Evolutionary conservation across 1,139 yeast genomes (phyloP), one percentile per base, ranked within the genome.

Genomic region (Saccharomyces hybrid): DNA sequence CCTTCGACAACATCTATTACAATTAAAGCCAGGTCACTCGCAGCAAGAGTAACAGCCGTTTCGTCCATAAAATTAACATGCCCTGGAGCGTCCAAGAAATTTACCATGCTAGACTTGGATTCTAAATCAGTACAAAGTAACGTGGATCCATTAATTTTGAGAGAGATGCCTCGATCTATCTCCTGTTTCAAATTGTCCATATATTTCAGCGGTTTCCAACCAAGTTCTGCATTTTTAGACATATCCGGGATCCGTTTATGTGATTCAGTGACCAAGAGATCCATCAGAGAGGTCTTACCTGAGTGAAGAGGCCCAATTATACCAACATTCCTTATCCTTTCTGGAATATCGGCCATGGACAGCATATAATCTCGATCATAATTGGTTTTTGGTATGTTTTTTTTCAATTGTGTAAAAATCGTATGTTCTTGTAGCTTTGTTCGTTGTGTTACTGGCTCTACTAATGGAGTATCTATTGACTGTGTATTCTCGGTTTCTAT

Each of bases 1-100:
- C 98, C 98, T 66, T 91, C 97, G 0, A 89, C 84, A 1, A 79
- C 85, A 69, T 95, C 99, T n/a, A 93, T 74, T 0, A 89, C 86
- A 1, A 91, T 69, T 0, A 85, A 73, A 0, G 80, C 81, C 2
- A 86, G 83, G 60, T 93, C 98, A 0, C 79, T 79, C 1, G 83
- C 75, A 31, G 81, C 70, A 23, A 84, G 68, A 0, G 86, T 79
- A 0, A 82, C 77, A 0, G 81, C 76, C 2, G 82, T 73, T 63
- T 93, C 98, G 64, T 88, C 97, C 32, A 77, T 71, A 65, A 93
- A 93, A 63, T 89, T 85, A 1, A 81, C 79, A 70, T 93, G 98
- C 0, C 99, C 99, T 0, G 99, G 99, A 0, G 96, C 77, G 64
- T 95, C 99, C 1, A 89, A 60, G 2, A 90, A 61, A 63, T 86